A percentile compares a stretch with the other conserved stretches of the same genome.
phyloP scores from a whole-genome alignment of 805 yeast genomes.

The Metschnikowia colocasiae region DNA sequence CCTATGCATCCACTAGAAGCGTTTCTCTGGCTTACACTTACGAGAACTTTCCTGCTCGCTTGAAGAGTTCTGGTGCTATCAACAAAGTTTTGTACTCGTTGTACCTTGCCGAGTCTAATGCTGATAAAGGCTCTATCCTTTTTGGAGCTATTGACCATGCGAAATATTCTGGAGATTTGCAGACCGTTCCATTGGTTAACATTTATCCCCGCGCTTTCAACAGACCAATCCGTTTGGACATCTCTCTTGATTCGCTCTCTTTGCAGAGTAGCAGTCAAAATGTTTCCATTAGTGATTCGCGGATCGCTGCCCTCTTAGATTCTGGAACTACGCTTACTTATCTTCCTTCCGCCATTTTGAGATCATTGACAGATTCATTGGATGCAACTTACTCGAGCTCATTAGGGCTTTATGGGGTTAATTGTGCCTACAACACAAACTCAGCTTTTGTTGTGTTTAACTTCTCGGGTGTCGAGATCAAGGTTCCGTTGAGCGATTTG shows the following conservation, averaged over 20 bases:
- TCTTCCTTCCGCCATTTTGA: constrained; percentile 38
- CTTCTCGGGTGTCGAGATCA: constrained; percentile 57
- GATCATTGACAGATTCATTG: constrained; percentile 13
- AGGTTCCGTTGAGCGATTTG: constrained; percentile 43
- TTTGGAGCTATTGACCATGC: constrained; percentile 45
- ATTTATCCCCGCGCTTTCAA: constrained; percentile 9
- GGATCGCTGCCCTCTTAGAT: constrained; percentile 36
- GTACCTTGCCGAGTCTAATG: constrained; percentile 44
- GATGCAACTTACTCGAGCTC: constrained; percentile 2
- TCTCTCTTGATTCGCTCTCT: constrained; percentile 42
- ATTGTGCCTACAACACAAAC: constrained; percentile 13
- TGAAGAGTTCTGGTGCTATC: constrained; percentile 58
- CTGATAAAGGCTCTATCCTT: constrained; percentile 31
- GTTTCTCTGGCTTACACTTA: constrained; percentile 35
- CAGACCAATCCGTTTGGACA: constrained; percentile 44
- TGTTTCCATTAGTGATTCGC: constrained; percentile 5
- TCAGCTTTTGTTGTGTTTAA: constrained; percentile 29
- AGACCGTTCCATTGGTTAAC: constrained; percentile 46
- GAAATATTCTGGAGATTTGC: constrained; percentile 26
- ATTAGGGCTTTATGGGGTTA: constrained; percentile 9
- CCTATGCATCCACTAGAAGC: constrained; percentile 28
- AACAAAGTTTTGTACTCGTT: constrained; percentile 57
- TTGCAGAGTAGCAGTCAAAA: constrained; percentile 16
- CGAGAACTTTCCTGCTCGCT: constrained; percentile 61
- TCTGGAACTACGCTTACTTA: constrained; percentile 53